Base-by-base conservation (phyloP, 805 yeast species). In the Ogataea degrootiae region DNA sequence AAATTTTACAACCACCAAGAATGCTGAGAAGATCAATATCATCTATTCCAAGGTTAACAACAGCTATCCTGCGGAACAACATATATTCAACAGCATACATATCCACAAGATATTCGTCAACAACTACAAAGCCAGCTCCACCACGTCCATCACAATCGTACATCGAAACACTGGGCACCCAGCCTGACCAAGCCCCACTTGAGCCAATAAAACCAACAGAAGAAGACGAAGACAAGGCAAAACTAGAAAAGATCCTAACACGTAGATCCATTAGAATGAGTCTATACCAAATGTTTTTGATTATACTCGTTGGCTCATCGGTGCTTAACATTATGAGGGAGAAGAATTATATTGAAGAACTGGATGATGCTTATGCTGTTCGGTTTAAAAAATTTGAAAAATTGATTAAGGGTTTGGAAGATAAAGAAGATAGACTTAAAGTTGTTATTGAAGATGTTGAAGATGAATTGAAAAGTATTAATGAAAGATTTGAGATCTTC, bases 251-350 rank as follows among this genome's bases (percentile, higher is more conserved):
- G 17, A 23, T 34, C 6, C 17, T 44, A 9, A 44, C 14, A 17
- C 21, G 36, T 12, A 55, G 68, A 44, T 65, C 68, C 11, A 50
- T 62, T 23, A 57, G 61, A 43, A 65, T 65, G 64, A 61, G 66
- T 14, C 45, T 63, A 16, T 59, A 62, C 60, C 68, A 64, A 44
- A 53, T 65, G 55, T 56, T 64, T 34, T 45, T 65, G 9, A 50
- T 66, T 22, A 62, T 64, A 5, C 44, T 62, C 15, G 43, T 61
- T 2, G 63, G 68, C 6, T 68, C 80, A 2, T 72, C 72, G 4
- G 77, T 74, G 4, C 67, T 77, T 34, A 79, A 77, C 48, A 66
- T 73, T 38, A 73, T 75, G 68, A 65, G 72, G 42, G 72, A 66
- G 46, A 65, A 75, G 39, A 74, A 72, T 48, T 68, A 69, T 34